Conservation (phyloP, 768 basidiomycete genomes). For the Tylopilus felleus region DNA sequence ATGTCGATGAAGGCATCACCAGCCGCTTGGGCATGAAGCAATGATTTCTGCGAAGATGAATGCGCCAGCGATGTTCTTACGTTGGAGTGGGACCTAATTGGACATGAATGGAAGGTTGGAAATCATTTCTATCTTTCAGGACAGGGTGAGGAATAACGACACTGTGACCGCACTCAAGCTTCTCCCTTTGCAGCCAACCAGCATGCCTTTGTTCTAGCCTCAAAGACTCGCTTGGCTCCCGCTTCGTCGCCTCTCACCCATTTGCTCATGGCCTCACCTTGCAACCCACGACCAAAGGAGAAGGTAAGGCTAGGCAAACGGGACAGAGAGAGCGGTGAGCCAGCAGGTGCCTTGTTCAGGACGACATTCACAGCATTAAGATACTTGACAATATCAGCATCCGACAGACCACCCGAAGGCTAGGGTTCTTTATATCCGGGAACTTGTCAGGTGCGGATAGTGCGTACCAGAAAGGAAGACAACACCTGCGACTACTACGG, state of each 20-base stretch:
- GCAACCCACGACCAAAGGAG: constrained; percentile 49
- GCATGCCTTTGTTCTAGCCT: constrained; percentile 42
- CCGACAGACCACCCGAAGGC: constrained; percentile 42
- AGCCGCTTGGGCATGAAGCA: background rate
- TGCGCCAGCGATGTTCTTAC: background rate
- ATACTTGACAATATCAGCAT: constrained; percentile 38
- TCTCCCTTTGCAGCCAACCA: constrained; percentile 41
- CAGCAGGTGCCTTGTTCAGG: constrained; percentile 31
- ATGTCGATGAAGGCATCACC: background rate
- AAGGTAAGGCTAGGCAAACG: constrained; percentile 46
- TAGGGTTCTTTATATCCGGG: background rate
- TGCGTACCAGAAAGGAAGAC: constrained; percentile 44
- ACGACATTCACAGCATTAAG: constrained; percentile 41
- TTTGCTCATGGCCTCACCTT: constrained; percentile 45
- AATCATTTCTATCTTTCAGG: constrained; percentile 1
- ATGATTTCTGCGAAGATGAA: background rate
- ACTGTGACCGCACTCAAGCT: background rate
- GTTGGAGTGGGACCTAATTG: background rate
- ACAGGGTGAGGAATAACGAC: background rate
- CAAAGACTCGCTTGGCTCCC: constrained; percentile 38
- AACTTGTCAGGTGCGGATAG: background rate
- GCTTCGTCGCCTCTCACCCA: constrained; percentile 46
- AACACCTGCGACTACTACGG: constrained; percentile 45
- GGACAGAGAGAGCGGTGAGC: constrained; percentile 32
- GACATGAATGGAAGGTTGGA: background rate